These are phyloP conservation scores for Pezicula radicicola DNA, from an alignment of 2,329 filamentous ascomycete species.

Conservation along the genomic window DNA sequence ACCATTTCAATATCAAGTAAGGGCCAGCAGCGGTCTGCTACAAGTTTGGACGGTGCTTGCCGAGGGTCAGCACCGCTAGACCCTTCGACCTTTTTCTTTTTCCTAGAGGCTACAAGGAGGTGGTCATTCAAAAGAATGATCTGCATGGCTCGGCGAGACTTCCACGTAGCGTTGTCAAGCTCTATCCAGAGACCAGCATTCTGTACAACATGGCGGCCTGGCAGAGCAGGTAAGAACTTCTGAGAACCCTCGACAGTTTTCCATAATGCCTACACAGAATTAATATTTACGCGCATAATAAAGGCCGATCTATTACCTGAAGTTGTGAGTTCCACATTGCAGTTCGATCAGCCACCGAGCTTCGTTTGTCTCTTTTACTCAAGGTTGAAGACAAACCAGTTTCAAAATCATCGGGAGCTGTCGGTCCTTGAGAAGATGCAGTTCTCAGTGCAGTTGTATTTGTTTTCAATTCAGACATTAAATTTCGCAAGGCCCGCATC, in stretches of 20 bases:
- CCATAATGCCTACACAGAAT: slow-evolving; percentile 66
- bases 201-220: slow-evolving; percentile 89
- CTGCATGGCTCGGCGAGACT: slow-evolving; percentile 83
- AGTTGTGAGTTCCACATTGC: slow-evolving; percentile 68
- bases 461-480: slow-evolving; percentile 89
- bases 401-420: slow-evolving; percentile 44
- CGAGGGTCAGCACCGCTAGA: slow-evolving; percentile 44
- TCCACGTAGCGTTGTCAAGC: slow-evolving; percentile 96
- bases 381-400: slow-evolving; percentile 51
- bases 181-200: slow-evolving; percentile 95
- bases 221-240: slow-evolving; percentile 87
- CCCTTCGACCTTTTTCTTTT: slow-evolving; percentile 84
- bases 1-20: slow-evolving; percentile 90
- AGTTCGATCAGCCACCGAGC: slow-evolving; percentile 74
- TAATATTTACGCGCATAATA: slow-evolving; percentile 1
- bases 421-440: slow-evolving; percentile 50
- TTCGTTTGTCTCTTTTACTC: slow-evolving; percentile 77
- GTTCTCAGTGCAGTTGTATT: slow-evolving; percentile 66
- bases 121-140: slow-evolving; percentile 95
- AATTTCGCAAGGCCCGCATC: slow-evolving; percentile 84
- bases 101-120: slow-evolving; percentile 83
- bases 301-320: slow-evolving; percentile 29
- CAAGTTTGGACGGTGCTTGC: slow-evolving; percentile 65
- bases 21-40: slow-evolving; percentile 93
- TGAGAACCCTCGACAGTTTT: slow-evolving; percentile 98